Evolutionary conservation across 2,329 filamentous ascomycete species (phyloP).

Genomic region (Epichloe sylvatica): DNA sequence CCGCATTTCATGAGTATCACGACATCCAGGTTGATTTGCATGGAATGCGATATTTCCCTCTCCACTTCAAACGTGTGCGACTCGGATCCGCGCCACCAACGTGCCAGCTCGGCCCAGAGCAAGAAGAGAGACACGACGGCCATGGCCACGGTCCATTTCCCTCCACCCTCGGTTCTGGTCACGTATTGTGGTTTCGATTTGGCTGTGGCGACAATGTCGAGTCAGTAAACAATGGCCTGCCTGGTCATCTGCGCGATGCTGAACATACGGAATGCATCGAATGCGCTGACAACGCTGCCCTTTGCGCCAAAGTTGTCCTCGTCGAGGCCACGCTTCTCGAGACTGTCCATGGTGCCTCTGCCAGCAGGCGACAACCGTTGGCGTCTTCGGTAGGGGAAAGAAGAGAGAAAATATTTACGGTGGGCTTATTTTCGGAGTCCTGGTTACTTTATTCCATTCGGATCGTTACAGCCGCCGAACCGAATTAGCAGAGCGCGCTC

Average conservation of each 20-base stretch:
- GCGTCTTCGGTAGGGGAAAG: neutral
- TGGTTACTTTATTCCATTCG: neutral
- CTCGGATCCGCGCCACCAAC: slow-evolving; percentile 76
- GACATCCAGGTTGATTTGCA: slow-evolving; percentile 94
- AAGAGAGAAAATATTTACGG: neutral
- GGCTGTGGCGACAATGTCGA: slow-evolving; percentile 38
- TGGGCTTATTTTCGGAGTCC: neutral
- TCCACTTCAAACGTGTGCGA: slow-evolving; percentile 87
- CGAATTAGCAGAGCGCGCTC: neutral
- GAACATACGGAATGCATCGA: slow-evolving; percentile 85
- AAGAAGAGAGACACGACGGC: slow-evolving; percentile 60
- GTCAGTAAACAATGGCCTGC: neutral
- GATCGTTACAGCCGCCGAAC: neutral
- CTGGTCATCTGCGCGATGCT: neutral
- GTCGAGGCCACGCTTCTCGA: slow-evolving; percentile 49
- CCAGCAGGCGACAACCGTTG: neutral
- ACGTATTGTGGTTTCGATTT: slow-evolving; percentile 95
- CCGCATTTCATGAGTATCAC: slow-evolving; percentile 78
- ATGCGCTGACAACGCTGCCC: slow-evolving; percentile 61
- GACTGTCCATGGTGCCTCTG: slow-evolving; percentile 56
- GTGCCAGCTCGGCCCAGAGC: slow-evolving; percentile 59
- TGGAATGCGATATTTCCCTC: slow-evolving; percentile 69
- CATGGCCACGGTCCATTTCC: slow-evolving; percentile 85
- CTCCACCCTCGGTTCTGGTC: slow-evolving; percentile 68
- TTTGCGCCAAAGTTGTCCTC: slow-evolving; percentile 72